A percentile compares a stretch with the other conserved stretches of the same genome.
phyloP scores from a whole-genome alignment of 257 asterid genomes.

The Nicotiana otophora region DNA sequence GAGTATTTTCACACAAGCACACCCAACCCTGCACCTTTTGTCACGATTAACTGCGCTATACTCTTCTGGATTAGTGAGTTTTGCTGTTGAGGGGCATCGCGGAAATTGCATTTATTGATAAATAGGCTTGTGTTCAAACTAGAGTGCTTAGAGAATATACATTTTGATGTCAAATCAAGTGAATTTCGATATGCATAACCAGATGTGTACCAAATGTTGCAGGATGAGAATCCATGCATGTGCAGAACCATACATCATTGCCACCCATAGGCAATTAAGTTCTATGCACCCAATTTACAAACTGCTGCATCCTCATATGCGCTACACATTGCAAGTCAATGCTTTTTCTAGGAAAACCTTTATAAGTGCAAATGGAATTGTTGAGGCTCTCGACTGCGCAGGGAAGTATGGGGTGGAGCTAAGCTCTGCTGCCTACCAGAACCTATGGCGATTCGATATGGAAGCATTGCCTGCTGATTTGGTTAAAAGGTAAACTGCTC shows the following conservation, averaged over 20 bases:
- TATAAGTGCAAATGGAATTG: not conserved
- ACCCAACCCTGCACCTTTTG: not conserved
- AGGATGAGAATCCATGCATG: conserved; percentile 1
- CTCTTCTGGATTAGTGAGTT: not conserved
- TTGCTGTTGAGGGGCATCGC: not conserved
- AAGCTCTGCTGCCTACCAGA: conserved; percentile 4
- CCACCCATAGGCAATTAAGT: conserved; percentile 12
- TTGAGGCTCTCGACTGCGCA: not conserved
- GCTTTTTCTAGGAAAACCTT: not conserved
- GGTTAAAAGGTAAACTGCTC: not conserved
- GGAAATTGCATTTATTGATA: not conserved
- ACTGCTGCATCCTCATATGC: conserved; percentile 17
- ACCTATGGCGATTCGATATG: conserved; percentile 1
- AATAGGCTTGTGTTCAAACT: too few relatives aligned
- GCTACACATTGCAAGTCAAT: conserved; percentile 10
- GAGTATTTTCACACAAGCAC: not conserved
- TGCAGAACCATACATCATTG: not conserved
- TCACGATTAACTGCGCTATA: not conserved
- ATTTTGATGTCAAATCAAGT: not conserved
- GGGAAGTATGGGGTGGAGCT: not conserved
- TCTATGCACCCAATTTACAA: conserved; percentile 15
- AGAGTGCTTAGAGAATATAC: too few relatives aligned
- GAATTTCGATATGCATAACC: not conserved
- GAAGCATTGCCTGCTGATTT: conserved; percentile 10
- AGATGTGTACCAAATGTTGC: not conserved